Percentiles rank a stretch among this genome's conserved stretches.
phyloP scores from a whole-genome alignment of 331 rosid genomes.

The Quercus lobata region DNA sequence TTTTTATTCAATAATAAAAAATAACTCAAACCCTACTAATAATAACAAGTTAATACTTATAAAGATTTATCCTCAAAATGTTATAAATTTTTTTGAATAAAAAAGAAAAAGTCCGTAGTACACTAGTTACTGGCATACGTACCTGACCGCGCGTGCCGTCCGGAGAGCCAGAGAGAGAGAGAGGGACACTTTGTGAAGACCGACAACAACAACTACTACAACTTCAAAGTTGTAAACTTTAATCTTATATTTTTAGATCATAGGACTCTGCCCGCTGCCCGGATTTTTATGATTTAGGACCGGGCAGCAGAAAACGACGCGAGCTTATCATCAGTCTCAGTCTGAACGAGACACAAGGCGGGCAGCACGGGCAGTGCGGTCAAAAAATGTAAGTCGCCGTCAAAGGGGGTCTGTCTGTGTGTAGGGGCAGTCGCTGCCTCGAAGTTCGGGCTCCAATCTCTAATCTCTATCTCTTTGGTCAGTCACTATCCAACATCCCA shows the following conservation, averaged over 20 bases:
- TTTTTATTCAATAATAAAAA: accelerated
- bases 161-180: constrained; percentile 38
- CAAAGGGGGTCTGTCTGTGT: constrained; percentile 16
- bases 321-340: constrained; percentile 10
- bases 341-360: constrained; percentile 6
- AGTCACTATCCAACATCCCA: neutral
- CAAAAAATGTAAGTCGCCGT: constrained; percentile 46
- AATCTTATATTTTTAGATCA: neutral
- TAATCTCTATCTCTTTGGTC: neutral
- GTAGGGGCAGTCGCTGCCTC: constrained; percentile 32
- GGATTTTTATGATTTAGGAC: neutral
- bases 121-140: neutral
- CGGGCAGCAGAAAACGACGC: constrained; percentile 55
- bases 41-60: too few relatives aligned
- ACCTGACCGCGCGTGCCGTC: constrained; percentile 77
- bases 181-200: constrained; percentile 19
- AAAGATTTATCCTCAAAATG: accelerated
- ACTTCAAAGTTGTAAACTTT: neutral
- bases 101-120: too few relatives aligned
- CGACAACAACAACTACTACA: neutral
- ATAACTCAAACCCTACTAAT: accelerated
- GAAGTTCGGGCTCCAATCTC: constrained; percentile 33
- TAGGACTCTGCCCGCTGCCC: constrained; percentile 15
- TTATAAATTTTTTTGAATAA: neutral
- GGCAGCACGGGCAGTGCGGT: constrained; percentile 57